Conservation (phyloP, 768 basidiomycete genomes). For the Guyanaporus albipodus region DNA sequence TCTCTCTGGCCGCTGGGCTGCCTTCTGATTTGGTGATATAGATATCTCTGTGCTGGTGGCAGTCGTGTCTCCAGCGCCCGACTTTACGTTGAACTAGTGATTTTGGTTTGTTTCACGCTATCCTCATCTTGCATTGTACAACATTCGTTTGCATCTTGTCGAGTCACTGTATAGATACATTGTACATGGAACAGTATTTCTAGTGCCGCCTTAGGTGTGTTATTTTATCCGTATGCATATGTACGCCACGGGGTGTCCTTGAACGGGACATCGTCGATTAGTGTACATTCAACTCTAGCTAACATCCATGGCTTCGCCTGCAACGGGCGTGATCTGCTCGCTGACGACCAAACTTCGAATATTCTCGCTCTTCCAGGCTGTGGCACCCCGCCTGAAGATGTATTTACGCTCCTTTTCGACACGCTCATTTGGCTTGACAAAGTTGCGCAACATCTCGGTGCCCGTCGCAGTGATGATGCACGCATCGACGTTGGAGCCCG, state of each 20-base stretch:
- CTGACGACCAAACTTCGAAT: conserved; percentile 67
- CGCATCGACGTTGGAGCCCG: conserved; percentile 97
- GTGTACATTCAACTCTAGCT: conserved; percentile 40
- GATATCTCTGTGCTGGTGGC: conserved; percentile 68
- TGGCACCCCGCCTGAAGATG: conserved; percentile 81
- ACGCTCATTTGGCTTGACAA: conserved; percentile 86
- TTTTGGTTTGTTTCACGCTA: conserved; percentile 12
- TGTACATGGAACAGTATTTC: conserved; percentile 17
- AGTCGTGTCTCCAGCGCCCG: conserved; percentile 49
- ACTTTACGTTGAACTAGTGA: conserved; percentile 18
- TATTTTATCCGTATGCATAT: conserved; percentile 17
- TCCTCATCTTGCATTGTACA: conserved; percentile 22
- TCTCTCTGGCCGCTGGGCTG: not conserved
- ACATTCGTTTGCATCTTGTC: conserved; percentile 18
- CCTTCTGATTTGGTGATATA: conserved; percentile 21
- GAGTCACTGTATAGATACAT: conserved; percentile 25
- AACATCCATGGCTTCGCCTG: conserved; percentile 78
- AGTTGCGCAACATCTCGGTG: conserved; percentile 93
- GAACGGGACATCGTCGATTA: not conserved
- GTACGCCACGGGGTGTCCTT: not conserved
- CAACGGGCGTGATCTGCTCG: conserved; percentile 59
- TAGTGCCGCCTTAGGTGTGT: not conserved
- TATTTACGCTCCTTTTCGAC: conserved; percentile 69
- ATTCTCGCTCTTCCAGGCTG: conserved; percentile 81
- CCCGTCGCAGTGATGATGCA: conserved; percentile 85